Base-by-base conservation (phyloP, 2,329 filamentous ascomycete species). In the Cercospora citrullina region DNA sequence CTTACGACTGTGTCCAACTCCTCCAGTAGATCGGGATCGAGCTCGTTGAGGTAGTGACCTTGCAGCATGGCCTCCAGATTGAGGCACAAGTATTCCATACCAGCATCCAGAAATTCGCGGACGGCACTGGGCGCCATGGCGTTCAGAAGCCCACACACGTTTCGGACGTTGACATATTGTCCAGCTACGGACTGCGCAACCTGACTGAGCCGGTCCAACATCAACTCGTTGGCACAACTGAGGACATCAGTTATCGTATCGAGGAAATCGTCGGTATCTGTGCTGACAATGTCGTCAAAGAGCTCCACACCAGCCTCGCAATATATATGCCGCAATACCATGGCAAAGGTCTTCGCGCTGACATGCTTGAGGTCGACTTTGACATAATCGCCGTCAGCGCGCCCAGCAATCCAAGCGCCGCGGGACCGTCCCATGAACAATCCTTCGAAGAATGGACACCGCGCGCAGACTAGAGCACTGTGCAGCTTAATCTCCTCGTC, bases 21-120 rank as follows among this genome's bases (percentile, higher is more conserved):
- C 2, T 86, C 75, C 16, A 97, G 81, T n/a, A 98, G 81, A 68
- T 96, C 90, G 51, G 91, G 88, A 64, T 98, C 94, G 16, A 99
- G 86, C 66, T 93, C 90, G 72, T 96, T 91, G 2, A 99, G 85
- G 16, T 94, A 85, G 73, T 87, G 87, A 70, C 96, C 97, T 75
- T 97, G 93, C 61, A 99, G 87, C 85, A 98, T 92, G 6, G 89
- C 88, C 79, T 99, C 95, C 66, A 98, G 84, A 75, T 97, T 96
- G 55, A 97, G 82, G 74, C 93, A 97, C 23, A 97, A 88, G 76
- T 97, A 99, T 77, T 97, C 92, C 31, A 98, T 82, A 0, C 91
- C 92, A 9, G 91, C 91, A 72, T 95, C 87, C 79, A 96, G 97
- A 81, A 99, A 97, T 66, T 91, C 88, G 0, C 87, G 88, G 5